Base-by-base conservation (phyloP, 2,329 filamentous ascomycete genomes). In the Chalara sp. region DNA sequence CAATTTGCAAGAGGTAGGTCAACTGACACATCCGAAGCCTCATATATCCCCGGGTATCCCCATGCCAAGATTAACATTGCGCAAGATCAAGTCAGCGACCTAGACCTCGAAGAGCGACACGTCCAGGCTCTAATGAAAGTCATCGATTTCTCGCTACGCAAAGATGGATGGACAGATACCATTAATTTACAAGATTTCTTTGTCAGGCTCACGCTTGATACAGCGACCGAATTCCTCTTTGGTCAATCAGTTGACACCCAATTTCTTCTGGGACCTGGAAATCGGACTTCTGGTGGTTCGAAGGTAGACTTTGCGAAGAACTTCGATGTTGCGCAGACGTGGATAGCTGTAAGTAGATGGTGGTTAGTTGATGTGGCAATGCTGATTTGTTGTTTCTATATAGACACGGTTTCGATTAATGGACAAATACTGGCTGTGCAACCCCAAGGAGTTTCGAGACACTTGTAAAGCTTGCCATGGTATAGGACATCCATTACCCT, bases 51-150 rank as follows among this genome's bases (percentile, higher is more conserved):
- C 21, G 2, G 21, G 21, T 21, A 21, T 21, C 21, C 21, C 21
- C 21, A 21, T 21, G 21, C 21, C 21, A 21, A 21, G 21, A 21
- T 21, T 21, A 21, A 21, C 21, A 21, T 21, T 21, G 21, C 74
- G 5, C 66, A 76, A 7, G 75, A 78, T 52, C 75, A 80, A 63
- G 69, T 80, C 41, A 81, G 82, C 35, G 86, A 92, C 63, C 71
- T 92, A 33, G 74, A 81, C 32, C 79, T 85, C 50, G 83, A 89
- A 56, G 86, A 91, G 63, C 71, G 73, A 13, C 87, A 92, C 65
- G 74, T 87, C 2, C 70, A 78, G 50, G 74, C 80, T 43, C 51
- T 70, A 76, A 49, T 73, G 72, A 11, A 72, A 87, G n/a, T 80
- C 77, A 68, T 84, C 41, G 68, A 88, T 49, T 66, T 76, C 29